Conservation (phyloP, 345 rosid species). For the Xanthoceras sorbifolium region DNA sequence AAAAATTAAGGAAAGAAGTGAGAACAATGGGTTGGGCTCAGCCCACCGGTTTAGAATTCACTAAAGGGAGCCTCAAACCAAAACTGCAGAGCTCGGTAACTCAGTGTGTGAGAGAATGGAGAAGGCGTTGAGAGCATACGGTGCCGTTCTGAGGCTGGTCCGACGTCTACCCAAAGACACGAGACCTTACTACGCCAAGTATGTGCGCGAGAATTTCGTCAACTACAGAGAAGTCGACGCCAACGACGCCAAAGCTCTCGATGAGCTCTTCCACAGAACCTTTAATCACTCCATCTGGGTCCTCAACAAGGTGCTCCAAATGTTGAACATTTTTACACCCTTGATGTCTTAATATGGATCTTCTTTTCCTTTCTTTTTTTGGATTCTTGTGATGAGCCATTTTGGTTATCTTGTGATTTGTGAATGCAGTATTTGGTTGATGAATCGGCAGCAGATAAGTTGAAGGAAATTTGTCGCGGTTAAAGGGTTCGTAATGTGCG, state of each 20-base stretch:
- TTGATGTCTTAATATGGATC: background rate
- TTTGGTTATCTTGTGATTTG: conserved; percentile 8
- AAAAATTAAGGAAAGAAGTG: too few species aligned
- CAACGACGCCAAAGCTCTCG: conserved; percentile 53
- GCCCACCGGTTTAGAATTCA: background rate
- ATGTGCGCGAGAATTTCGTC: conserved; percentile 87
- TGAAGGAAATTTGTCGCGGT: conserved; percentile 54
- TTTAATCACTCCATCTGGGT: conserved; percentile 94
- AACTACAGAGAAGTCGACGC: conserved; percentile 75
- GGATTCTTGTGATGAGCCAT: conserved; percentile 4
- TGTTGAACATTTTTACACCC: background rate
- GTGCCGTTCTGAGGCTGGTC: conserved; percentile 75
- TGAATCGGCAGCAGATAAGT: conserved; percentile 61
- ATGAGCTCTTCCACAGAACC: conserved; percentile 82
- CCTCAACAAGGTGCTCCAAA: conserved; percentile 68
- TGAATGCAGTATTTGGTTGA: conserved; percentile 72
- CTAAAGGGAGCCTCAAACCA: background rate
- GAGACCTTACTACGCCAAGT: conserved; percentile 88
- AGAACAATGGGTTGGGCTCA: background rate
- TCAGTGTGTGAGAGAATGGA: conserved; percentile 48
- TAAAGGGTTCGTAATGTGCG: background rate
- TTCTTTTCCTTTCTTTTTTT: background rate
- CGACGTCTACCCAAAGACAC: conserved; percentile 74
- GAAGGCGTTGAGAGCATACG: conserved; percentile 74
- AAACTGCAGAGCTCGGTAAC: background rate